Percentiles rank a stretch among this genome's conserved stretches.
Evolutionary conservation across 495 filamentous ascomycete genomes (phyloP).

Genomic region (Xylona heveae): DNA sequence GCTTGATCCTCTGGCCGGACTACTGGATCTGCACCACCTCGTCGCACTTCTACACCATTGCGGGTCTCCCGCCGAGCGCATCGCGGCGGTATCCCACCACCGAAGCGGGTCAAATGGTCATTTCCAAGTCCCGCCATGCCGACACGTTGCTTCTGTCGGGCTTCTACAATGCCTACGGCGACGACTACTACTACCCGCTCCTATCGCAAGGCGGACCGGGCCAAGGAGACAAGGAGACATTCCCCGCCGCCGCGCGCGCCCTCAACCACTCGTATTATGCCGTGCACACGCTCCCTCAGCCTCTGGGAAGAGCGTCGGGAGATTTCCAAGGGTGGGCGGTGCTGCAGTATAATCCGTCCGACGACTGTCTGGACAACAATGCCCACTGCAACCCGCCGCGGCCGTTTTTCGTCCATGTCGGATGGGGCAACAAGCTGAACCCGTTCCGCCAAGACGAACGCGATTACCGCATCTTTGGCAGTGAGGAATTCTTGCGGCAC

Average conservation of each 20-base stretch:
- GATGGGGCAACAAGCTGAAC: too few relatives aligned
- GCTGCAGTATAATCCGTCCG: neutral
- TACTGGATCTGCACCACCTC: slow-evolving; percentile 34
- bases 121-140: slow-evolving; percentile 30
- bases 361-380: neutral
- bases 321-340: neutral
- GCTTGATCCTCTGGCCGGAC: slow-evolving; percentile 39
- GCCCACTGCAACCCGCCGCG: too few relatives aligned
- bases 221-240: slow-evolving; percentile 46
- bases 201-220: slow-evolving; percentile 33
- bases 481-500: too few relatives aligned
- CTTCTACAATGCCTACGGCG: slow-evolving; percentile 44
- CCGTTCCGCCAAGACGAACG: too few relatives aligned
- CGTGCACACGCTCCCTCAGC: too few relatives aligned
- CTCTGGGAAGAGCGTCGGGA: too few relatives aligned
- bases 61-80: slow-evolving; percentile 20
- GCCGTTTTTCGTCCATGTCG: too few relatives aligned
- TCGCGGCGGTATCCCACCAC: slow-evolving; percentile 21
- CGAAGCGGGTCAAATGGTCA: slow-evolving; percentile 34
- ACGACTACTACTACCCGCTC: slow-evolving; percentile 33
- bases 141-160: slow-evolving; percentile 30
- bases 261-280: slow-evolving; percentile 27
- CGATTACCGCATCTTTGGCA: too few relatives aligned
- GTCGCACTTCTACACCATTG: slow-evolving; percentile 30
- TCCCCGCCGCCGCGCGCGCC: slow-evolving; percentile 29